Evolutionary conservation across 2,329 filamentous ascomycete genomes (phyloP).

Genomic region (Davidsoniella eucalypti): DNA sequence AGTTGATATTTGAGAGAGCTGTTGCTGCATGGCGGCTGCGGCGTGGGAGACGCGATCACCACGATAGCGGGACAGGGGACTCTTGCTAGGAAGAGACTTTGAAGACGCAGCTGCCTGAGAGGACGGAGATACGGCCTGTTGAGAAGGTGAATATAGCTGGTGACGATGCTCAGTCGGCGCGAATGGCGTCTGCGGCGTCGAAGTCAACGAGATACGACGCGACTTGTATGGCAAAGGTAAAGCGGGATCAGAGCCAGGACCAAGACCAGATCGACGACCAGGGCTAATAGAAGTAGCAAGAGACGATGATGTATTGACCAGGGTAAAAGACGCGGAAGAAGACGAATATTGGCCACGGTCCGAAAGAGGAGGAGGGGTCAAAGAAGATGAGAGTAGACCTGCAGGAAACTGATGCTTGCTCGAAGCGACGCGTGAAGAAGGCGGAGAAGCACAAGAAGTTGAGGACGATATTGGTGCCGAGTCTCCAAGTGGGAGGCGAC

Average conservation of each 20-base stretch:
- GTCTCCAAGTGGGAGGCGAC: not conserved
- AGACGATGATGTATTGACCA: not conserved
- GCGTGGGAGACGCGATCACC: not conserved
- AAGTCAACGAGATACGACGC: slow-evolving; percentile 2
- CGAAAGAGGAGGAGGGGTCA: not conserved
- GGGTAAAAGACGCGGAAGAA: not conserved
- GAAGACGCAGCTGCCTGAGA: not conserved
- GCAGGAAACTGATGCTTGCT: not conserved
- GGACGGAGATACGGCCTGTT: not conserved
- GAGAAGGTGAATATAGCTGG: not conserved
- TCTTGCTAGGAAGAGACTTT: not conserved
- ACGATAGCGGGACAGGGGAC: no score
- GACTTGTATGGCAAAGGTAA: slow-evolving; percentile 2
- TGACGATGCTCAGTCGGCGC: not conserved
- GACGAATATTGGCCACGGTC: not conserved
- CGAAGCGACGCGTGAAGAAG: slow-evolving; percentile 1
- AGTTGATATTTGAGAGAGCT: not conserved
- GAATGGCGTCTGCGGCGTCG: not conserved
- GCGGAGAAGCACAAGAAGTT: no score
- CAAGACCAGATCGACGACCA: not conserved
- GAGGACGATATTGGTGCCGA: not conserved
- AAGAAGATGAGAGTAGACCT: not conserved
- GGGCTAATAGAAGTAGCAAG: not conserved
- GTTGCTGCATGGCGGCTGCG: not conserved
- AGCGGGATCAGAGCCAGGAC: slow-evolving; percentile 1